Evolutionary conservation across 2,329 filamentous ascomycete species (phyloP), one percentile per base, ranked within the genome.

Genomic region (Biscogniauxia marginata): DNA sequence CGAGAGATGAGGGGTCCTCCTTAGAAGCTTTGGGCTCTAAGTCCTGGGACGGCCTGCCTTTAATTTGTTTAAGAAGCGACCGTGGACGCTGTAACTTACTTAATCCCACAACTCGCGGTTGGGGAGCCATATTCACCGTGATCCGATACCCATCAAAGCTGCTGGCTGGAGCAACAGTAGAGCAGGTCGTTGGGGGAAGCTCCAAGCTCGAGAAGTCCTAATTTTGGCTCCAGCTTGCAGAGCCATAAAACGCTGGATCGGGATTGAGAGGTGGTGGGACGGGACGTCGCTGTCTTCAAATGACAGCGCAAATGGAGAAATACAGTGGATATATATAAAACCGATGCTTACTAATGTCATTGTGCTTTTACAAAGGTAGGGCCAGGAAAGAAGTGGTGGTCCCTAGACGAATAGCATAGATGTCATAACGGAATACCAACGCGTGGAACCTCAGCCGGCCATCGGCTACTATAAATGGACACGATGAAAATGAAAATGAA

Each of bases 21-120:
- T 46, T 47, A 34, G 19, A 25, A 4, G 59, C 53, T 25, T 30
- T 16, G 47, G 57, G 49, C 45, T 49, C 9, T 19, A 48, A 43
- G 18, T 45, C 22, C 11, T 49, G 48, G 43, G 50, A 44, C 16
- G 20, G 20, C 54, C 43, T 57, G 24, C 61, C 61, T 7, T 30
- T 30, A 11, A 65, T 30, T 3, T 18, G 22, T 3, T 23, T 49
- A 22, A 67, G 55, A 51, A 66, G 62, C 4, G 39, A 46, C 1
- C 50, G 22, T 4, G 61, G 53, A 8, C 52, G 49, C 46, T 60
- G 57, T 3, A 21, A 16, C 18, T 1, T 54, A 49, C 30, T 65
- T n/a, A 67, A 23, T 21, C 66, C 66, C 20, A 52, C 2, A 24
- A 22, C n/a, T 44, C 20, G 46, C 25, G 57, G 59, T 61, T 23